Percentiles rank a stretch among this genome's conserved stretches.
Evolutionary conservation across 352 stramenopile species (phyloP).

Genomic region (Globisporangium perplexum): DNA sequence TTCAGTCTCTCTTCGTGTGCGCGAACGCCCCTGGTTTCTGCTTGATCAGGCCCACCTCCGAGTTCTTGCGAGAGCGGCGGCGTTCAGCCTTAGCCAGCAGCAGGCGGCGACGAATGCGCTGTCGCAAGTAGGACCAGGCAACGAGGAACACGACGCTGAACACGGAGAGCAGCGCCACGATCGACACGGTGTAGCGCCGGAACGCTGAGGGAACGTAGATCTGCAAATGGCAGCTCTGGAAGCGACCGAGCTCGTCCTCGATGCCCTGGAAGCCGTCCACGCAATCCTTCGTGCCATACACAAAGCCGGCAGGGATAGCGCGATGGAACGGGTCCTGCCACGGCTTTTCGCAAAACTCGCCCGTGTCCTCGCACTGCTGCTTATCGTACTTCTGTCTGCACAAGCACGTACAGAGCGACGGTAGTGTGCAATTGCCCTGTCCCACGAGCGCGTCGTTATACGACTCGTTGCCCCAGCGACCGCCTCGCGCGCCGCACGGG

Average conservation of each 20-base stretch:
- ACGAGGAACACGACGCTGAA: conserved; percentile 60
- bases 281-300: conserved; percentile 92
- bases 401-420: conserved; percentile 88
- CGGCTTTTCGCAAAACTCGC: conserved; percentile 78
- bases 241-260: conserved; percentile 84
- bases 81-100: conserved; percentile 91
- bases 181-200: conserved; percentile 75
- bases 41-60: conserved; percentile 38
- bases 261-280: conserved; percentile 92
- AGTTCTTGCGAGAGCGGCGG: conserved; percentile 74
- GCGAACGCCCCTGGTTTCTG: conserved; percentile 47
- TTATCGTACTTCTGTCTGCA: conserved; percentile 84
- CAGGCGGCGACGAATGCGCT: conserved; percentile 65
- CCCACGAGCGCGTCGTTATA: conserved; percentile 68
- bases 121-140: conserved; percentile 83
- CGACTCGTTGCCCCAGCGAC: conserved; percentile 65
- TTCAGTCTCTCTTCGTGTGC: conserved; percentile 54
- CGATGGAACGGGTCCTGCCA: conserved; percentile 76
- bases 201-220: conserved; percentile 91
- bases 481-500: conserved; percentile 86
- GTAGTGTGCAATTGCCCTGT: conserved; percentile 92
- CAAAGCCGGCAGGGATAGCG: conserved; percentile 69
- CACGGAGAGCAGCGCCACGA: conserved; percentile 72
- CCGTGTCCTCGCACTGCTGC: conserved; percentile 51
- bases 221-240: conserved; percentile 92